Evolutionary conservation across 2,329 filamentous ascomycete genomes (phyloP), one percentile per base, ranked within the genome.

Genomic region (Aspergillus neotritici): DNA sequence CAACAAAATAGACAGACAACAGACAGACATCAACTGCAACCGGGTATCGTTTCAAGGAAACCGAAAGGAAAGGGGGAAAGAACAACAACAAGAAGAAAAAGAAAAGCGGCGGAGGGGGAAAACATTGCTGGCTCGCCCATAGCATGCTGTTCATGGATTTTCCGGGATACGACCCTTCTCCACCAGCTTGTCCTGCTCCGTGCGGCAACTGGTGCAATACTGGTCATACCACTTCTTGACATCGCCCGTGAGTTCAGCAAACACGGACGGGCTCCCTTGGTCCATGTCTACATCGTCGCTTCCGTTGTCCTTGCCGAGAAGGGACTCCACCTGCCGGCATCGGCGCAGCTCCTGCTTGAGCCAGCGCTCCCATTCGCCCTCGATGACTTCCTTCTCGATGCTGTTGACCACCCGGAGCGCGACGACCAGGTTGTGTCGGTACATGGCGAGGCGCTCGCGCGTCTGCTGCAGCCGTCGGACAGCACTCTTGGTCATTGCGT

Each of bases 301-400:
- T 6, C 37, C 45, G 17, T 48, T 35, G 15, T 54, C 51, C 29
- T 56, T 51, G 36, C 58, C 55, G 9, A 78, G 59, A 53, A 81
- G 65, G 11, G 60, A 62, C 32, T 75, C 73, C 6, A 81, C 64
- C 58, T 84, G 78, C 44, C 80, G 79, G 64, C 93, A 98, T 37
- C 86, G 79, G 29, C 74, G 67, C 51, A 82, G 83, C 69, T 98
- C 93, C 53, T 87, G 84, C 3, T 78, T 67, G 25, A 97, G 76
- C 90, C 91, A 98, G 51, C 87, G 86, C 69, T 95, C 90, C 84
- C 89, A 98, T 65, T 96, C 91, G 0, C 85, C 84, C 57, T 82
- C 79, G 41, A 97, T 67, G 63, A 95, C 83, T 64, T 96, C 89
- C 46, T 79, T 77, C 72, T 97, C 93, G 21, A 97, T 82, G 44